A percentile compares a stretch with the other conserved stretches of the same genome.
phyloP scores from a whole-genome alignment of 2,329 filamentous ascomycete species.

The Aspergillus vadensis region DNA sequence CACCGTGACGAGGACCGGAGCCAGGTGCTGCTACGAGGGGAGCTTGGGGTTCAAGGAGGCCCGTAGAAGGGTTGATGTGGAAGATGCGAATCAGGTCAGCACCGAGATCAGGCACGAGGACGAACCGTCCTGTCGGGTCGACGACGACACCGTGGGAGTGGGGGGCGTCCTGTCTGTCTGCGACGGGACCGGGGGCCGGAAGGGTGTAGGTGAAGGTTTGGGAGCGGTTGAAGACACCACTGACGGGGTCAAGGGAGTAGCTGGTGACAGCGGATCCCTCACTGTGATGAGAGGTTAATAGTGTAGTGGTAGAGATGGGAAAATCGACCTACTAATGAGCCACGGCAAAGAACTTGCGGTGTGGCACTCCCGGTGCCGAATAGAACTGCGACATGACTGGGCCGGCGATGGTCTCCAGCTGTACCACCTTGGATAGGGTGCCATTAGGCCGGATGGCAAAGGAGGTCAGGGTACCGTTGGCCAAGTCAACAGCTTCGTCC shows the following conservation, averaged over 20 bases:
- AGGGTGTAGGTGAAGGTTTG: slow-evolving; percentile 23
- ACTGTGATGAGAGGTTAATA: slow-evolving; percentile 3
- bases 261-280: slow-evolving; percentile 17
- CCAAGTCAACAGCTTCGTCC: slow-evolving; percentile 20
- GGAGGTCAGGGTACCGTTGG: slow-evolving; percentile 24
- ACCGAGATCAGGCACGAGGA: slow-evolving; percentile 57
- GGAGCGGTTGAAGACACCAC: slow-evolving; percentile 8
- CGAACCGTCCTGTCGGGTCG: slow-evolving; percentile 49
- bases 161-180: slow-evolving; percentile 56
- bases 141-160: slow-evolving; percentile 57
- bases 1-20: slow-evolving; percentile 57
- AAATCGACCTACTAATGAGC: slow-evolving; percentile 22
- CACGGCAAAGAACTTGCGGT: slow-evolving; percentile 18
- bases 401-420: slow-evolving; percentile 14
- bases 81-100: slow-evolving; percentile 59
- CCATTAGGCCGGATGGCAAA: slow-evolving; percentile 20
- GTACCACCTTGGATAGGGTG: slow-evolving; percentile 15
- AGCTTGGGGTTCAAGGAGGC: slow-evolving; percentile 51
- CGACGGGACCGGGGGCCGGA: slow-evolving; percentile 43
- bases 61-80: slow-evolving; percentile 50
- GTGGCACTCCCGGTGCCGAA: not conserved
- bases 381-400: slow-evolving; percentile 24
- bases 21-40: slow-evolving; percentile 48
- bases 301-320: not conserved
- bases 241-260: slow-evolving; percentile 12